Evolutionary conservation across 345 rosid species (phyloP).

Genomic region (Limnanthes douglasii): DNA sequence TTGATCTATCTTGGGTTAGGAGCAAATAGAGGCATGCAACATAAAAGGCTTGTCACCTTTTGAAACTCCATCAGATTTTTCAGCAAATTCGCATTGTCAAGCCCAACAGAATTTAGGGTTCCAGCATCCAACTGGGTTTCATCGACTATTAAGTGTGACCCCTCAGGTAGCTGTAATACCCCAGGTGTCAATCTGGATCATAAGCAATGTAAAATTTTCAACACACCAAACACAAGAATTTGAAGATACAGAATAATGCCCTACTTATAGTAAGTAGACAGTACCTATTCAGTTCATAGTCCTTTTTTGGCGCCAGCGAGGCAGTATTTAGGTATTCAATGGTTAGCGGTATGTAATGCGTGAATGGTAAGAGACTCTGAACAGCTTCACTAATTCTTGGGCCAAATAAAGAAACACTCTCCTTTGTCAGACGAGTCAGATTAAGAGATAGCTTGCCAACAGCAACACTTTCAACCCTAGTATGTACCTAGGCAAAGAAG

Average conservation of each 20-base stretch:
- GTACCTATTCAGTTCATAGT: slow-evolving; percentile 60
- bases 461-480: slow-evolving; percentile 66
- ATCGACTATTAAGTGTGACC: slow-evolving; percentile 62
- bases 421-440: slow-evolving; percentile 49
- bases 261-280: too few relatives aligned
- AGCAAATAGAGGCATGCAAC: background rate
- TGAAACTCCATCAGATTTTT: slow-evolving; percentile 53
- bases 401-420: slow-evolving; percentile 51
- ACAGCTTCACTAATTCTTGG: slow-evolving; percentile 24
- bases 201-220: slow-evolving; percentile 4
- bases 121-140: slow-evolving; percentile 76
- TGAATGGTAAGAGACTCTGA: slow-evolving; percentile 59
- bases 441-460: slow-evolving; percentile 85
- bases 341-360: slow-evolving; percentile 44
- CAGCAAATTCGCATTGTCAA: slow-evolving; percentile 59
- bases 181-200: slow-evolving; percentile 54
- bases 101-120: slow-evolving; percentile 58
- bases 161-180: slow-evolving; percentile 62
- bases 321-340: slow-evolving; percentile 53
- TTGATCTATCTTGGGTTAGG: too few relatives aligned
- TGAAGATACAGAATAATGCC: background rate
- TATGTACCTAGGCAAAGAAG: slow-evolving; percentile 38
- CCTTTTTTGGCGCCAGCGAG: slow-evolving; percentile 70
- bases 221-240: background rate
- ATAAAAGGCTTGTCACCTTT: slow-evolving; percentile 31